These are phyloP conservation scores for Metahyphopichia silvanorum DNA, from an alignment of 805 yeast species.

Conservation along the genomic window DNA sequence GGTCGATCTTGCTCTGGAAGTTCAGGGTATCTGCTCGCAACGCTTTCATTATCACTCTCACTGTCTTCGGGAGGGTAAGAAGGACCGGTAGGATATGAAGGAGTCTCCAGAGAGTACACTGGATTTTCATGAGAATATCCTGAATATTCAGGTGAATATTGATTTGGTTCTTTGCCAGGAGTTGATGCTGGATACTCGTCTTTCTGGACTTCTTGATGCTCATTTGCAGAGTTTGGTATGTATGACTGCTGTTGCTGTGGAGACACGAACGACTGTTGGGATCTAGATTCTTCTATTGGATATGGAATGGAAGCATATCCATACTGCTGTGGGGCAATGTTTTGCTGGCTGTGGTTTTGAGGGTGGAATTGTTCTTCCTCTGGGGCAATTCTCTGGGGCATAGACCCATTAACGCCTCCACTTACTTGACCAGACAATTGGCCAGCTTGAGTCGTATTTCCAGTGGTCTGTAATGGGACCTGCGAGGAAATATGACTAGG, in stretches of 20 bases:
- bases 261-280: not conserved
- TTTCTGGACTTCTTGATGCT: too few species aligned
- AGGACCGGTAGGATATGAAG: slow-evolving; percentile 1
- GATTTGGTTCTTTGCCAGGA: not conserved
- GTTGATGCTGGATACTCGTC: not conserved
- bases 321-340: not conserved
- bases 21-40: slow-evolving; percentile 1
- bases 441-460: not conserved
- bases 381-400: not conserved
- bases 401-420: not conserved
- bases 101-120: too few species aligned
- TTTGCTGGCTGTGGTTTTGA: not conserved
- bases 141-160: not conserved
- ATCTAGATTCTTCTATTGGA: slow-evolving; percentile 3
- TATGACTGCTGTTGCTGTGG: too few species aligned
- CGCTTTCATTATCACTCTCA: slow-evolving; percentile 2
- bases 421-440: not conserved
- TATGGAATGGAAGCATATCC: not conserved
- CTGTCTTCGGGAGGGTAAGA: slow-evolving; percentile 3
- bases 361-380: not conserved
- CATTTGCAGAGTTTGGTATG: too few species aligned
- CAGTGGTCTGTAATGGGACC: not conserved
- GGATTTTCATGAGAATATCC: too few species aligned
- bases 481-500: slow-evolving; percentile 1
- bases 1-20: not conserved